phyloP scores from a whole-genome alignment of 169 alveolate genomes.

The Perkinsus olseni region DNA sequence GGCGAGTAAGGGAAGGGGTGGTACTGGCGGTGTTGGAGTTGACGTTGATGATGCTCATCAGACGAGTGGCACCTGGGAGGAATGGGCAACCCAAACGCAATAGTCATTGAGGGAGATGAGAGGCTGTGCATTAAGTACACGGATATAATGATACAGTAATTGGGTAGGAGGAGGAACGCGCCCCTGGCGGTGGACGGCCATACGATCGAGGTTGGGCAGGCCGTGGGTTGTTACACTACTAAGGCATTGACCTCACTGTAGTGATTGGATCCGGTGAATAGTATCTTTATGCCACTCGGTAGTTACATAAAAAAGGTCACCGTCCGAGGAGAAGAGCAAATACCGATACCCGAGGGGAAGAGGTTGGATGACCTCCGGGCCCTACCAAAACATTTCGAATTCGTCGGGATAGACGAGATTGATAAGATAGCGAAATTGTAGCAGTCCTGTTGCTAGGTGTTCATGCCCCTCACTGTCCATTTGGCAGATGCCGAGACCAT shows the following conservation, averaged over 20 bases:
- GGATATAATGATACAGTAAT: not conserved
- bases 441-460: not conserved
- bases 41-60: not conserved
- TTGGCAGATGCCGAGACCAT: not conserved
- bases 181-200: no score
- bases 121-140: not conserved
- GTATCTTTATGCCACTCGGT: not conserved
- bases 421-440: not conserved
- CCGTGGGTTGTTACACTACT: not conserved
- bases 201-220: not conserved
- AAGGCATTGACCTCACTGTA: no score
- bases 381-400: not conserved
- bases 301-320: not conserved
- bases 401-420: not conserved
- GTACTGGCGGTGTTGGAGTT: not conserved
- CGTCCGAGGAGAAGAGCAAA: not conserved
- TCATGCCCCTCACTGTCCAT: not conserved
- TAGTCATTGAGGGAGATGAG: not conserved
- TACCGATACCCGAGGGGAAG: not conserved
- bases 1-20: not conserved
- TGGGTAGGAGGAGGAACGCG: not conserved
- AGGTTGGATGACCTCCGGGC: not conserved
- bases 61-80: not conserved
- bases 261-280: no score
- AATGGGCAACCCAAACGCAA: not conserved